phyloP scores from a whole-genome alignment of 2,329 filamentous ascomycete genomes.

The Alternaria viburni region DNA sequence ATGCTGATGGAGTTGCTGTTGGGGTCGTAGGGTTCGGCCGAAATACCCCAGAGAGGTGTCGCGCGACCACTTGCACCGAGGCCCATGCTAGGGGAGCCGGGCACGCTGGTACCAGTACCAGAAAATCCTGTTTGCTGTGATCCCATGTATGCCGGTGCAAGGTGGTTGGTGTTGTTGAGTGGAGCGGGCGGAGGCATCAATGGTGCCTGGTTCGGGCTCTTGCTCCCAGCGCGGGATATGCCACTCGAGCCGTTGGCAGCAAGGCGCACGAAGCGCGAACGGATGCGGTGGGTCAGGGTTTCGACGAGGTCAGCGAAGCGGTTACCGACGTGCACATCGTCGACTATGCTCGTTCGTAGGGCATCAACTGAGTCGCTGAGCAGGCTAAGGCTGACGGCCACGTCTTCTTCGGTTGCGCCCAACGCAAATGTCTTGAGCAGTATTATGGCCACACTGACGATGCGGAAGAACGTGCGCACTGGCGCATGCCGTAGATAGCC shows the following conservation, averaged over 20 bases:
- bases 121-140: conserved; percentile 18
- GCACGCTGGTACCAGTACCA: conserved; percentile 28
- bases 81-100: conserved; percentile 34
- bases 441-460: conserved; percentile 85
- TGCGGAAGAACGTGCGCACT: conserved; percentile 84
- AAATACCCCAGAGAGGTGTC: conserved; percentile 53
- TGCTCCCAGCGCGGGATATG: conserved; percentile 47
- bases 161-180: conserved; percentile 20
- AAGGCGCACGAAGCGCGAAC: conserved; percentile 71
- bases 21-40: conserved; percentile 53
- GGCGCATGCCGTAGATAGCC: conserved; percentile 83
- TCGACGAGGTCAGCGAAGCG: conserved; percentile 84
- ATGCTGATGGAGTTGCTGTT: conserved; percentile 52
- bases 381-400: conserved; percentile 74
- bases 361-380: conserved; percentile 78
- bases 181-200: conserved; percentile 42
- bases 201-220: conserved; percentile 37
- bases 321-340: conserved; percentile 85
- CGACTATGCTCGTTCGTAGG: conserved; percentile 78
- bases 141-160: conserved; percentile 23
- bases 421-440: conserved; percentile 83
- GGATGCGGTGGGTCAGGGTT: conserved; percentile 74
- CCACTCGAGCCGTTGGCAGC: conserved; percentile 54
- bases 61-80: conserved; percentile 39
- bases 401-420: conserved; percentile 78